Evolutionary conservation across 176 grass and related monocot species (phyloP), one percentile per base, ranked within the genome.

Genomic region (Triticum timopheevii): DNA sequence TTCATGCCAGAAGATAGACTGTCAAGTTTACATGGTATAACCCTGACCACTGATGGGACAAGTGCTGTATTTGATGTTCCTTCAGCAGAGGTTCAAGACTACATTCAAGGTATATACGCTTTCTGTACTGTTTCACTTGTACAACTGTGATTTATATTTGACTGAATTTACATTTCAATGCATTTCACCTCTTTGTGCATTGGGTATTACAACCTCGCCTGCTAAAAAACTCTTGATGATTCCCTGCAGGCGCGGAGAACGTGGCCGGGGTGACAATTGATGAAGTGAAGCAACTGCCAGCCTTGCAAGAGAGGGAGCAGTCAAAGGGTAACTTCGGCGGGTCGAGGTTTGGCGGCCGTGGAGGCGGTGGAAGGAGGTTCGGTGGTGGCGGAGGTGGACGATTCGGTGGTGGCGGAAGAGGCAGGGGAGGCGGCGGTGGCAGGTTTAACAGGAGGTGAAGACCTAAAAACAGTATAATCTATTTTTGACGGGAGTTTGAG

Each of bases 31-130:
- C 94, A 97, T 64, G 92, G 97, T 45, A 80, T 96, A 6, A 80
- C 92, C 64, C 73, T 99, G 10, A 99, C 94, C 4, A 73, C 86
- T 70, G 97, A 99, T 84, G 93, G 94, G 15, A 93, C 64, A 49
- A 89, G 97, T 12, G 94, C 90, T 61, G 94, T 99, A 27, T 99
- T 99, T 87, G 97, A 99, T 93, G 91, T 99, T 79, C 97, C 97
- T 85, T 88, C 87, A 73, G 89, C 85, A 71, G 94, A 99, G 50
- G 94, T 94, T 40, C 77, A 91, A 49, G 82, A 84, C 61, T 97
- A 93, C 85, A 68, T 97, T 74, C 82, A 78, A 94, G 97, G 97
- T 99, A 96, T 65, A 58, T 65, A 47, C 38, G 7, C 12, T 54
- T 31, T 62, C 4, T 54, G 15, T 10, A 68, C 3, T 12, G 16